phyloP scores from a whole-genome alignment of 305 asterid species.

The Euphrasia arctica region DNA sequence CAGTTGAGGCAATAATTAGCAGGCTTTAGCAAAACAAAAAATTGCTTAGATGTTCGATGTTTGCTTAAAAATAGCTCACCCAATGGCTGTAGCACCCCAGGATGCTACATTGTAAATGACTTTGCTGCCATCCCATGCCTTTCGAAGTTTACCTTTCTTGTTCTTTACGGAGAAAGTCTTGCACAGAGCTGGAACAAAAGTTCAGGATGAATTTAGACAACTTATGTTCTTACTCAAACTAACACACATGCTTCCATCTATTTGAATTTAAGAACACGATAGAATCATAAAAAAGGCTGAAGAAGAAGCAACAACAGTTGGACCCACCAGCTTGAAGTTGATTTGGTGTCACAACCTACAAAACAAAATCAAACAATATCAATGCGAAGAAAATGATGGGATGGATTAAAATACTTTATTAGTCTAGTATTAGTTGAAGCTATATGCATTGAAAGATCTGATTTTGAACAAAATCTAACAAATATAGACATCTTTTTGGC shows the following conservation, averaged over 20 bases:
- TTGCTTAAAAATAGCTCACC: constrained; percentile 49
- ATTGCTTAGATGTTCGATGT: constrained; percentile 7
- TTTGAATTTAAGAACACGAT: background rate
- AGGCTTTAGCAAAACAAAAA: constrained; percentile 16
- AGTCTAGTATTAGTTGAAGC: background rate
- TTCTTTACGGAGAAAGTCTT: constrained; percentile 85
- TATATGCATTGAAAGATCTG: constrained; percentile 5
- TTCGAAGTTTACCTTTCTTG: constrained; percentile 84
- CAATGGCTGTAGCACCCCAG: constrained; percentile 99
- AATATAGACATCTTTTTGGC: background rate
- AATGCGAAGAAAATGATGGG: constrained; percentile 15
- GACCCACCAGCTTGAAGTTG: constrained; percentile 82
- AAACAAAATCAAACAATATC: constrained; percentile 26
- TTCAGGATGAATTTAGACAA: constrained; percentile 23
- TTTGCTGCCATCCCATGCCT: constrained; percentile 98
- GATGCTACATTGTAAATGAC: constrained; percentile 93
- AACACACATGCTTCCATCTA: background rate
- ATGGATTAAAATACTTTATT: constrained; percentile 13
- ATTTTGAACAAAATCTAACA: constrained; percentile 15
- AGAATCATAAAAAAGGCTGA: constrained; percentile 9
- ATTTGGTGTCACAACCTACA: constrained; percentile 92
- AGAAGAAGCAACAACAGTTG: constrained; percentile 12
- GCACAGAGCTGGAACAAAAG: constrained; percentile 69
- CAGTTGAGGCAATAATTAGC: background rate
- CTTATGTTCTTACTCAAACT: background rate